Conservation (phyloP, 169 alveolate species). For the Miamiensis avidus region DNA sequence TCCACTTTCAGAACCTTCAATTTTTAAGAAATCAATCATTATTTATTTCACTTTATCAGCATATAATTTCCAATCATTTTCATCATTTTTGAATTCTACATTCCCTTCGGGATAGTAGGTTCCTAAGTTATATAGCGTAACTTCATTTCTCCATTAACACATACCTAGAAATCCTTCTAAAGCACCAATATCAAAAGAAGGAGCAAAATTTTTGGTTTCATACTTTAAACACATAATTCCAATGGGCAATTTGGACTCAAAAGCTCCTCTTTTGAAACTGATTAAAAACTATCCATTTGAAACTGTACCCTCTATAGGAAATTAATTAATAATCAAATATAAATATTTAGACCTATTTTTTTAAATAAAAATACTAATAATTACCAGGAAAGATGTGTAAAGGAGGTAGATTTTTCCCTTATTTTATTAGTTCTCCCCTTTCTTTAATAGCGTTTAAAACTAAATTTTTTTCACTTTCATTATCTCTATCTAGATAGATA, state of each 20-base stretch:
- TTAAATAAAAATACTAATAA: no score
- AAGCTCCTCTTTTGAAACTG: constrained; percentile 73
- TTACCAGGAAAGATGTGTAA: no score
- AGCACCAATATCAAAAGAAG: constrained; percentile 29
- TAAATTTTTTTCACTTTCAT: no score
- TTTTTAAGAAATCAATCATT: constrained; percentile 22
- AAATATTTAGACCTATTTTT: no score
- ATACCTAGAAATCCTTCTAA: constrained; percentile 11
- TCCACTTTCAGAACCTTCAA: constrained; percentile 31
- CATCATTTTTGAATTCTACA: constrained; percentile 11
- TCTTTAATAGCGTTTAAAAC: no score
- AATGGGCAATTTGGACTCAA: constrained; percentile 33
- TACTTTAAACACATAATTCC: constrained; percentile 33
- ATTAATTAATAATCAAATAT: no score
- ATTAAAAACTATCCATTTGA: constrained; percentile 62
- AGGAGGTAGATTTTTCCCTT: no score
- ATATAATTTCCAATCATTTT: constrained; percentile 41
- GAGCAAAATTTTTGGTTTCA: constrained; percentile 13
- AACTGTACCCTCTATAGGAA: constrained; percentile 80
- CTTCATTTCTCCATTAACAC: constrained; percentile 18
- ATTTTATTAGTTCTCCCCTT: no score
- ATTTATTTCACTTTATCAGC: constrained; percentile 36
- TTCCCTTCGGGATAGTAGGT: constrained; percentile 27
- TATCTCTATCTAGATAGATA: no score
- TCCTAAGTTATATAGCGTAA: constrained; percentile 28